Evolutionary conservation across 106 monocot genomes (phyloP), one percentile per base, ranked within the genome.

Genomic region (Phalaenopsis aphrodite): DNA sequence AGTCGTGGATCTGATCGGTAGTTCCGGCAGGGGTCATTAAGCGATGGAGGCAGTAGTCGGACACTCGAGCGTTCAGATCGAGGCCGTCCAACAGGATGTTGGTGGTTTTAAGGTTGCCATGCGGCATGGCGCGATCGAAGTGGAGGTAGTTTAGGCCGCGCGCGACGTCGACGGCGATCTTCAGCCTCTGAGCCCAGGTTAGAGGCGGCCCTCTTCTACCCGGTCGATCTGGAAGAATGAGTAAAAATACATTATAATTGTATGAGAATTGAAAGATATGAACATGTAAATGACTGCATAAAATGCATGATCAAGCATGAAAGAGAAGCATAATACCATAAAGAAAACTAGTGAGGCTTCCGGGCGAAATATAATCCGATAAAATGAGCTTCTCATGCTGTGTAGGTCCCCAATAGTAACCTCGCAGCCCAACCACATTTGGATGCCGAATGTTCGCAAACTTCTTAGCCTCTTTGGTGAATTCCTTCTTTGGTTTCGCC

Each of bases 111-210:
- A 99, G 88, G 56, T 99, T 99, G 47, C 98, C 98, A n/a, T 99
- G 98, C 1, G 98, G 94, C 8, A 91, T 66, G 24, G 91, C 87
- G 1, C 98, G 91, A 77, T 99, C 98, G 1, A 99, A 92, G 65
- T 99, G 98, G 78, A 99, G 98, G 76, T 99, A 99, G 77, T 99
- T 99, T 48, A 99, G 92, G 30, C 98, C 98, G 4, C 98, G 87
- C 1, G 98, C 94, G 16, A 94, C 86, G 45, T 99, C 98, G 10
- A 95, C 94, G 0, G 94, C 90, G 7, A 95, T 88, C 83, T 93
- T 99, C 5, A 99, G 89, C 7, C 98, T 86, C 84, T 99, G 98
- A 2, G 84, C 86, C 98, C 98, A 99, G 64, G 92, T 91, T 23
- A 99, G 76, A 2, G 89, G 88, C 16, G 94, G 92, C 4, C 94